Percentiles rank a stretch among this genome's conserved stretches.
Conservation (phyloP, 140 eudicot genomes). For the Cichorium intybus region DNA sequence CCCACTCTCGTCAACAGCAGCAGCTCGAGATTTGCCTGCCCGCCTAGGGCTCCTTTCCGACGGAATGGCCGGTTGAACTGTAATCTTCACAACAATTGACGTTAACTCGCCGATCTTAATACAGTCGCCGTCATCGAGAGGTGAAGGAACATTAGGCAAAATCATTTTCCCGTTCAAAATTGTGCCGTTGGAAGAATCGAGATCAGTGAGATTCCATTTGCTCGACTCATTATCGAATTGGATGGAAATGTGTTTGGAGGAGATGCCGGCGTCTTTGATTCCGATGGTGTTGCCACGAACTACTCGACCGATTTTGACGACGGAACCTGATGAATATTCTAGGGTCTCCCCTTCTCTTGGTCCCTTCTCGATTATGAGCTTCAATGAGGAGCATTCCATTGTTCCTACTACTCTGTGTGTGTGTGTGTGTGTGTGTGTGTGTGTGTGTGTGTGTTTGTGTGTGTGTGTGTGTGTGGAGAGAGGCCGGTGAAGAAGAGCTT, state of each 20-base stretch:
- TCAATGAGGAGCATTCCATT: too few species aligned
- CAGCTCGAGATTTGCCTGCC: conserved; percentile 8
- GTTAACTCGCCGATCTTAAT: conserved; percentile 76
- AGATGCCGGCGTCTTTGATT: too few species aligned
- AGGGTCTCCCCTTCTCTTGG: too few species aligned
- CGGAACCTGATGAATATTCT: conserved; percentile 38
- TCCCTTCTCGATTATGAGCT: too few species aligned
- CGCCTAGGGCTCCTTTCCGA: conserved; percentile 38
- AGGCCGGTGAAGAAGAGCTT: too few species aligned
- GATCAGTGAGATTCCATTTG: too few species aligned
- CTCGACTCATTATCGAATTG: conserved; percentile 35
- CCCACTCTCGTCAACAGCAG: too few species aligned
- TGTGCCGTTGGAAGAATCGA: conserved; percentile 89
- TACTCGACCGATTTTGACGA: conserved; percentile 71
- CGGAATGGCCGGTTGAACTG: background rate
- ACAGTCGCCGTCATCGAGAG: conserved; percentile 47
- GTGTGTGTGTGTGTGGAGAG: too few species aligned
- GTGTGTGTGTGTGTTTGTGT: too few species aligned
- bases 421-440: too few species aligned
- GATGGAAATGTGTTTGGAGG: too few species aligned
- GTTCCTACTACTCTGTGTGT: too few species aligned
- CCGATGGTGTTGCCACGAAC: conserved; percentile 58
- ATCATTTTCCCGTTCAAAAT: conserved; percentile 35
- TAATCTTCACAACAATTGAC: conserved; percentile 43
- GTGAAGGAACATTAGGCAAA: conserved; percentile 22